phyloP scores from a whole-genome alignment of 2,329 filamentous ascomycete genomes.

The Didymella segeticola region DNA sequence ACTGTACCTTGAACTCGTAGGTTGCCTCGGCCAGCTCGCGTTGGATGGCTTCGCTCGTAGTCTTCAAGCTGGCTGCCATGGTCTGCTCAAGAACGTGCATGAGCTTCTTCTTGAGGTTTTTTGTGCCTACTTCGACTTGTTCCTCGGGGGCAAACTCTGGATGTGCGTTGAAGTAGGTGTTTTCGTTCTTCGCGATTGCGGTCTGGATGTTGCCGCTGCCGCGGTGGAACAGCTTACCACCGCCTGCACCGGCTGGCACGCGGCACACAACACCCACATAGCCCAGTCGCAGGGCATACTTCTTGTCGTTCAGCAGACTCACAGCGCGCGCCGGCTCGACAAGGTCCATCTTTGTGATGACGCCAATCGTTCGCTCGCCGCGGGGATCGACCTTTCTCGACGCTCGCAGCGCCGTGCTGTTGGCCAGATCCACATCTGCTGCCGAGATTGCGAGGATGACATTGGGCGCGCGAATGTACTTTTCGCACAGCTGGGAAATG shows the following conservation, averaged over 20 bases:
- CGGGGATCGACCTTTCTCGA: conserved; percentile 91
- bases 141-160: conserved; percentile 80
- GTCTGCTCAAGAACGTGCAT: conserved; percentile 97
- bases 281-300: conserved; percentile 92
- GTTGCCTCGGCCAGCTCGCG: conserved; percentile 96
- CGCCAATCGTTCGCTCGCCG: conserved; percentile 94
- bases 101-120: conserved; percentile 88
- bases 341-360: conserved; percentile 99
- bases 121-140: conserved; percentile 80
- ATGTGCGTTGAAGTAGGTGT: conserved; percentile 83
- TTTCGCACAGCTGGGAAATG: conserved; percentile 95
- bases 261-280: conserved; percentile 95
- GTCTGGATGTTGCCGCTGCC: conserved; percentile 79
- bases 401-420: conserved; percentile 89
- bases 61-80: conserved; percentile 90
- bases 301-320: conserved; percentile 81
- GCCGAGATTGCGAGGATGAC: conserved; percentile 97
- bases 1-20: conserved; percentile 99
- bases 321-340: conserved; percentile 83
- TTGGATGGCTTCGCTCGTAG: conserved; percentile 88
- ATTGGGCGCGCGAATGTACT: conserved; percentile 96
- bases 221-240: conserved; percentile 78
- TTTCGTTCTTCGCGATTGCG: conserved; percentile 87
- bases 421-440: conserved; percentile 95
- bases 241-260: conserved; percentile 68